Base-by-base conservation (phyloP, 2,329 filamentous ascomycete genomes). In the Aureobasidium namibiae region DNA sequence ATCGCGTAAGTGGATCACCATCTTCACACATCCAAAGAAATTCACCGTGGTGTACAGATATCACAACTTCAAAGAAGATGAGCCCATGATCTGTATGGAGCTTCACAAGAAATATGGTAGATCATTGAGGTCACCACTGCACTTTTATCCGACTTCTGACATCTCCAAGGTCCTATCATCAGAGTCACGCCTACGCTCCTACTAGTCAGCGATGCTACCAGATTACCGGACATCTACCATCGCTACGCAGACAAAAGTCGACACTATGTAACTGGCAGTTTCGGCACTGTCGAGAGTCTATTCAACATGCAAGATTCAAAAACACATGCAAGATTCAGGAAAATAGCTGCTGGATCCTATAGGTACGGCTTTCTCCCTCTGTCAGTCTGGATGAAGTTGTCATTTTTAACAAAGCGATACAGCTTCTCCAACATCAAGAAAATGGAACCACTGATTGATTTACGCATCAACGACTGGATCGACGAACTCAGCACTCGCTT, bases 251-350 rank as follows among this genome's bases (percentile, higher is more conserved):
- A 82, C 69, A 85, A 31, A 31, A 85, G 66, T 80, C 79, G 1
- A 50, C 78, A 82, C 67, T 85, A 84, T 66, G 80, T 83, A 60
- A 80, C 80, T 0, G 81, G 81, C 21, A 79, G 75, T 24, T 82
- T 84, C 63, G 81, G 81, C 16, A 76, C 80, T 59, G 76, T 73
- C 4, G 81, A 83, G 61, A 77, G 74, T 1, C 64, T 84, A 6
- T 83, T 85, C 68, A 83, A 83, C 60, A 83, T 82, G 76, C 78
- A 79, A 61, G 76, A 80, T 46, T 73, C 78, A 46, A 73, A 73
- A 56, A 70, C 72, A 4, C 82, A 85, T 65, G 74, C 80, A 3
- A 70, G 73, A 1, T 80, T 78, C 63, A 74, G 82, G 18, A 83
- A 82, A 68, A 74, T 81, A 23, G 75, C 79, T 24, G 82, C 81